phyloP scores from a whole-genome alignment of 768 basidiomycete species.

The Tephrocybe sp. region DNA sequence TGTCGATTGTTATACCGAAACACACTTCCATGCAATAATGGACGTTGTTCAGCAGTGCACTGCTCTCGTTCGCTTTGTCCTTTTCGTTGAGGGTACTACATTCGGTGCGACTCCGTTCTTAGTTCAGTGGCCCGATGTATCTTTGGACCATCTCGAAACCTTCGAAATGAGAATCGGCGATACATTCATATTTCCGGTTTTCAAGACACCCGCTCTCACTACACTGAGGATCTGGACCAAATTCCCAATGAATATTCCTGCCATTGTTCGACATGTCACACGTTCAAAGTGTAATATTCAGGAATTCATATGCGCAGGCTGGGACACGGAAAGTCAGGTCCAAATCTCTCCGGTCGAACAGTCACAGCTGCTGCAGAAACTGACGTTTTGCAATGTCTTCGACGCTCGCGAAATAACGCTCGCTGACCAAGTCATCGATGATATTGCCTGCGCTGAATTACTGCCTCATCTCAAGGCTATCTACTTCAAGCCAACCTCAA shows the following conservation, averaged over 20 bases:
- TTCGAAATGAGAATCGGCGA: background rate
- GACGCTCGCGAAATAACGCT: background rate
- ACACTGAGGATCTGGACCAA: background rate
- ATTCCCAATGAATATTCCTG: background rate
- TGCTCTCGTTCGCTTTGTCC: background rate
- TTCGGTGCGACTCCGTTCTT: no score
- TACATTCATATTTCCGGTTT: background rate
- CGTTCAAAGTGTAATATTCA: background rate
- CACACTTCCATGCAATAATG: background rate
- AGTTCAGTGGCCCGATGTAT: background rate
- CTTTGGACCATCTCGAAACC: background rate
- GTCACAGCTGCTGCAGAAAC: background rate
- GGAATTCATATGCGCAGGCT: background rate
- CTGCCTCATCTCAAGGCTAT: background rate
- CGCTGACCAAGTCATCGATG: background rate
- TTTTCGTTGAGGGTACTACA: background rate
- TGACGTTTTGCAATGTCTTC: background rate
- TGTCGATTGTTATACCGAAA: background rate
- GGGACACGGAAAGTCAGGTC: background rate
- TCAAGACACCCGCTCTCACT: background rate
- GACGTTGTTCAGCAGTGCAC: background rate
- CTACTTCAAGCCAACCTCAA: no score
- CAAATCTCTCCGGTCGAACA: background rate
- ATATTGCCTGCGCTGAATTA: background rate
- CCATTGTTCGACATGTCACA: background rate